Evolutionary conservation across 2,329 filamentous ascomycete genomes (phyloP).

Genomic region (Fusarium mexicanum): DNA sequence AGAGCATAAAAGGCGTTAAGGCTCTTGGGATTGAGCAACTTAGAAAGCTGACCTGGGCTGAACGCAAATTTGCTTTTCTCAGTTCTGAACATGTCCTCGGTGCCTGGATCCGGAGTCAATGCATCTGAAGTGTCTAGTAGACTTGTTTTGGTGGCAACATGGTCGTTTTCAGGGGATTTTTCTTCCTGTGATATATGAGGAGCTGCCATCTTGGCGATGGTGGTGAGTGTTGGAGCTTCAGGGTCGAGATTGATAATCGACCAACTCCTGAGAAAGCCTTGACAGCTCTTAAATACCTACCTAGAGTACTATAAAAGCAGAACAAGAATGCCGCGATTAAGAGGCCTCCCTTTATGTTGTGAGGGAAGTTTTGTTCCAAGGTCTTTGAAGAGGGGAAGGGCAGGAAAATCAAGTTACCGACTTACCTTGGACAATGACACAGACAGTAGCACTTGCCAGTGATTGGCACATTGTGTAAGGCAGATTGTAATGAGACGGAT

Average conservation of each 20-base stretch:
- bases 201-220: slow-evolving; percentile 31
- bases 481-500: neutral
- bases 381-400: neutral
- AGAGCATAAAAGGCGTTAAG: slow-evolving; percentile 78
- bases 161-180: slow-evolving; percentile 12
- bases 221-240: slow-evolving; percentile 1
- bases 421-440: neutral
- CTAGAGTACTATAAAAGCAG: neutral
- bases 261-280: neutral
- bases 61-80: slow-evolving; percentile 86
- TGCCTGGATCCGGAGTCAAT: slow-evolving; percentile 69
- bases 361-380: neutral
- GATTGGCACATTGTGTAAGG: neutral
- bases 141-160: slow-evolving; percentile 17
- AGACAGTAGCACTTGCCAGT: slow-evolving; percentile 2
- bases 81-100: slow-evolving; percentile 76
- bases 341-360: slow-evolving; percentile 8
- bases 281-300: neutral
- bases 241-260: neutral
- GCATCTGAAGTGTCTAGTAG: slow-evolving; percentile 44
- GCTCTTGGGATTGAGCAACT: slow-evolving; percentile 83
- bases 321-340: neutral
- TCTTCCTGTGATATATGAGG: slow-evolving; percentile 22
- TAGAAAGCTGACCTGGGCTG: slow-evolving; percentile 80
- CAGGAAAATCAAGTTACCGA: neutral